phyloP scores from a whole-genome alignment of 176 grass and related monocot species.

The Urochloa ruziziensis region DNA sequence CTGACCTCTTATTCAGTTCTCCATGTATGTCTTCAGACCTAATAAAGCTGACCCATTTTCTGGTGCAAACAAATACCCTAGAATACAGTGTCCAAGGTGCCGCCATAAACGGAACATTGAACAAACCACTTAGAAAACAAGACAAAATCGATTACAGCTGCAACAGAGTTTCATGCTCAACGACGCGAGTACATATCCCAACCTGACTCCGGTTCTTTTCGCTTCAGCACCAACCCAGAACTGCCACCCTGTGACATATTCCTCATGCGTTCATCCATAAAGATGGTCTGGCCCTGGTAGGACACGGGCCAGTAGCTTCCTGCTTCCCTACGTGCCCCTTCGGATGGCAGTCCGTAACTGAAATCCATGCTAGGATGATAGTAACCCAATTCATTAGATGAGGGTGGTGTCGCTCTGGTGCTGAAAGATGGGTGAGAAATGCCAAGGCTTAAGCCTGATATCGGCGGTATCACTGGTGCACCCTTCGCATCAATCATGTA shows the following conservation, averaged over 20 bases:
- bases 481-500: slow-evolving; percentile 54
- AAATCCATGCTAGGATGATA: slow-evolving; percentile 55
- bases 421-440: slow-evolving; percentile 40
- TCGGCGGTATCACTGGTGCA: slow-evolving; percentile 31
- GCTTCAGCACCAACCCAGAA: slow-evolving; percentile 39
- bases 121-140: slow-evolving; percentile 20
- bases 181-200: slow-evolving; percentile 50
- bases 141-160: slow-evolving; percentile 31
- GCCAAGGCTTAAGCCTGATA: slow-evolving; percentile 35
- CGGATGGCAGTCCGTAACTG: slow-evolving; percentile 32
- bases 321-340: slow-evolving; percentile 41
- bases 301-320: slow-evolving; percentile 38
- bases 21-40: slow-evolving; percentile 36
- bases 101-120: background rate
- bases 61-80: slow-evolving; percentile 37
- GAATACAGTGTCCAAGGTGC: slow-evolving; percentile 35
- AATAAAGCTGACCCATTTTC: slow-evolving; percentile 45
- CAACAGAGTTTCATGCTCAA: slow-evolving; percentile 28
- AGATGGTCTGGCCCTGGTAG: slow-evolving; percentile 42
- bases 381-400: slow-evolving; percentile 30
- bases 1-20: slow-evolving; percentile 46
- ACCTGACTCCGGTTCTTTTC: slow-evolving; percentile 68
- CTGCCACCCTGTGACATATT: slow-evolving; percentile 37
- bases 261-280: slow-evolving; percentile 50
- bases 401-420: slow-evolving; percentile 21